Percentiles rank a stretch among this genome's conserved stretches.
phyloP scores from a whole-genome alignment of 495 filamentous ascomycete species.

The Evernia prunastri region DNA sequence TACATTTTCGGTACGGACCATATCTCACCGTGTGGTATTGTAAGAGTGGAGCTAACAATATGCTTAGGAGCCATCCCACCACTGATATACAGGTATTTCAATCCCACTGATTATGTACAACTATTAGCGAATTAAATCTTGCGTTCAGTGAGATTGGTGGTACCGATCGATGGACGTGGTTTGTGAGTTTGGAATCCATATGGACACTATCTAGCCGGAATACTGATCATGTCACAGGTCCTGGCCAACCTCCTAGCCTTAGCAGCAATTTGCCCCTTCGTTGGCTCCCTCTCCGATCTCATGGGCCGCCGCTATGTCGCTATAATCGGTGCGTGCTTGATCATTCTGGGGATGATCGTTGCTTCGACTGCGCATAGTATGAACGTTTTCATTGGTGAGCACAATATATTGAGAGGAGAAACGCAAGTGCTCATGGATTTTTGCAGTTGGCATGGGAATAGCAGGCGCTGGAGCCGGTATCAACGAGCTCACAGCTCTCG shows the following conservation, averaged over 20 bases:
- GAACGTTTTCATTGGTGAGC: slow-evolving; percentile 62
- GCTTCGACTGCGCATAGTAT: slow-evolving; percentile 57
- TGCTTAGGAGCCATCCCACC: slow-evolving; percentile 45
- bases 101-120: not conserved
- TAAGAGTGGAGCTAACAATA: not conserved
- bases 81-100: slow-evolving; percentile 46
- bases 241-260: slow-evolving; percentile 60
- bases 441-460: slow-evolving; percentile 53
- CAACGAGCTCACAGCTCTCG: slow-evolving; percentile 61
- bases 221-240: slow-evolving; percentile 31
- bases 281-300: slow-evolving; percentile 64
- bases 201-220: not conserved
- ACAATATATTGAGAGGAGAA: slow-evolving; percentile 18
- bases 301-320: slow-evolving; percentile 63
- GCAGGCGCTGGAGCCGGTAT: slow-evolving; percentile 58
- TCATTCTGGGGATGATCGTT: slow-evolving; percentile 62
- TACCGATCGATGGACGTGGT: slow-evolving; percentile 64
- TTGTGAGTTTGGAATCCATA: slow-evolving; percentile 36
- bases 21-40: not conserved
- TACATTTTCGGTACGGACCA: slow-evolving; percentile 46
- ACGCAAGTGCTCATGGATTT: slow-evolving; percentile 31
- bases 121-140: not conserved
- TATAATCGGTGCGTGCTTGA: slow-evolving; percentile 49
- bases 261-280: slow-evolving; percentile 65
- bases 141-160: slow-evolving; percentile 50